These are phyloP conservation scores for Gynandropsis gynandra DNA, from an alignment of 345 rosid genomes.

Conservation along the genomic window DNA sequence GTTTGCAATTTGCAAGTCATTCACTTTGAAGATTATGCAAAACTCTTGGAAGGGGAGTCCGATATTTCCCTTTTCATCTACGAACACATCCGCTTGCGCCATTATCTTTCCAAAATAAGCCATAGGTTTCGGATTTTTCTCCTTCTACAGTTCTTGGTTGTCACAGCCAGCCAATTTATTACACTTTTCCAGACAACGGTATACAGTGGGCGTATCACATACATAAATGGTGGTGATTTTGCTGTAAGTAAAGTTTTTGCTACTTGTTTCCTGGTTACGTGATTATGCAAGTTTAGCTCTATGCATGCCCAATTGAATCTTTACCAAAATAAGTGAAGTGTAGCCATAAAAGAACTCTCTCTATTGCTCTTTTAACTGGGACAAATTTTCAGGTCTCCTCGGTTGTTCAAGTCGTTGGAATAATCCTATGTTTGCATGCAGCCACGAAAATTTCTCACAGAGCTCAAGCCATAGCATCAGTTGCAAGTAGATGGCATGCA, in stretches of 20 bases:
- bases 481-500: constrained; percentile 89
- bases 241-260: constrained; percentile 46
- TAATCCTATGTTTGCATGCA: constrained; percentile 71
- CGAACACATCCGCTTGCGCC: constrained; percentile 66
- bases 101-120: constrained; percentile 87
- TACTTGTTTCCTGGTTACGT: neutral
- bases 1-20: constrained; percentile 91
- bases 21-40: constrained; percentile 71
- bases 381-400: constrained; percentile 54
- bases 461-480: constrained; percentile 64
- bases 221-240: constrained; percentile 77
- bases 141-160: constrained; percentile 61
- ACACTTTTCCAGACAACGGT: constrained; percentile 76
- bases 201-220: constrained; percentile 53
- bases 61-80: constrained; percentile 56
- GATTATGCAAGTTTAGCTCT: no score
- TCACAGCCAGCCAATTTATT: constrained; percentile 62
- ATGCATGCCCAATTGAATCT: constrained; percentile 3
- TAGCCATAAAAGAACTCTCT: constrained; percentile 4
- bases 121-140: constrained; percentile 92
- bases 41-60: constrained; percentile 58
- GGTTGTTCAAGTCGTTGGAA: constrained; percentile 77
- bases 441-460: constrained; percentile 86
- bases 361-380: neutral
- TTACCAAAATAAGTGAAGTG: neutral